Conservation (phyloP, 345 rosid species). For the Gynandropsis gynandra region DNA sequence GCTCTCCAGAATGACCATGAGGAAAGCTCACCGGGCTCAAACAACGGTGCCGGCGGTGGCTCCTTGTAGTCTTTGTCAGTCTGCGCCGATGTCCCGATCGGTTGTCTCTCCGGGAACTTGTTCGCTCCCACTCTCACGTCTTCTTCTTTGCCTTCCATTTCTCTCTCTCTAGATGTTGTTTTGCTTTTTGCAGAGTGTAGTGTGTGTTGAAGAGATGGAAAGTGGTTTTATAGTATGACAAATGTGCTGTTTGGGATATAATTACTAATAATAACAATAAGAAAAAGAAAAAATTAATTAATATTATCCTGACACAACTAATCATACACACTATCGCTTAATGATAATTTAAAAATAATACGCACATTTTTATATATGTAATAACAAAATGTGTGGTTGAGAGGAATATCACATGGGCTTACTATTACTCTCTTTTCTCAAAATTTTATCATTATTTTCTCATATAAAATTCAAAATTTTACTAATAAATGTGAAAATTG, state of each 20-base stretch:
- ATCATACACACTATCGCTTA: slow-evolving; percentile 1
- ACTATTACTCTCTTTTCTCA: too few species aligned
- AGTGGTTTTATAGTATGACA: slow-evolving; percentile 17
- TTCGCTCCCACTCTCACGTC: slow-evolving; percentile 40
- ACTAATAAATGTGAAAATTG: slow-evolving; percentile 3
- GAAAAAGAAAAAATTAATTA: slow-evolving; percentile 4
- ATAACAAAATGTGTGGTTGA: too few species aligned
- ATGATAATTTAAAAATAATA: too few species aligned
- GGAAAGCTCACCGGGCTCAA: slow-evolving; percentile 35
- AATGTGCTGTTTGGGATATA: neutral
- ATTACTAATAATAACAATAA: slow-evolving; percentile 8
- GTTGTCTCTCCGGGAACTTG: slow-evolving; percentile 41
- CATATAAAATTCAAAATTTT: too few species aligned
- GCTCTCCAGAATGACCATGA: slow-evolving; percentile 43
- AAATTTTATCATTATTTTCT: too few species aligned
- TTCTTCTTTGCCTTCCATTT: slow-evolving; percentile 43
- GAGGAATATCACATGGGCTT: too few species aligned
- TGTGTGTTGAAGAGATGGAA: slow-evolving; percentile 4
- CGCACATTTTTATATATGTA: too few species aligned
- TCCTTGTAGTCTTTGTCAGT: slow-evolving; percentile 39
- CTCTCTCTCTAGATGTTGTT: slow-evolving; percentile 22
- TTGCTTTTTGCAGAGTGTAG: neutral
- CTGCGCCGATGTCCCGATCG: slow-evolving; percentile 39
- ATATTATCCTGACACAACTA: slow-evolving; percentile 18
- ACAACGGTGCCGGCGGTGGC: slow-evolving; percentile 38